Evolutionary conservation across 345 rosid species (phyloP), one percentile per base, ranked within the genome.

Genomic region (Dipteronia dyeriana): DNA sequence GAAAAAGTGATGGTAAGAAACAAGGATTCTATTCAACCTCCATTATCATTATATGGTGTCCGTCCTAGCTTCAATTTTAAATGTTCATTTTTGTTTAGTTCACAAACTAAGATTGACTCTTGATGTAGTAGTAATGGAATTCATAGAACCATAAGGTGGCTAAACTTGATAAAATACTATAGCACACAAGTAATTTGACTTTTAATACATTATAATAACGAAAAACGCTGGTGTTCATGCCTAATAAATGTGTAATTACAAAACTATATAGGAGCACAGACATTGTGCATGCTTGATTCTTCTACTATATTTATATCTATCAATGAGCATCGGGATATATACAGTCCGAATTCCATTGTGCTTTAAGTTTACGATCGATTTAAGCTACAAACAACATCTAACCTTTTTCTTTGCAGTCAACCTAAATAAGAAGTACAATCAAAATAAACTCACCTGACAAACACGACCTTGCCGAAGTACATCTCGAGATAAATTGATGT

Each of bases 391-490:
- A 43, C 31, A 31, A 43, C 47, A 6, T 66, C 47, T 11, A n/a
- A 23, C 71, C 70, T 39, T 66, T 45, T 20, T 47, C 14, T 7
- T 3, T 39, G 14, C 23, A 26, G 23, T 57, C 62, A 51, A 49
- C 13, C 43, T 26, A 26, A 70, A 66, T 43, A 62, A 68, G 38
- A 53, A 29, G 23, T 45, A 39, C n/a, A 25, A 71, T 20, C 34
- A 68, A 29, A 39, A 10, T n/a, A 63, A 23, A 23, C 78, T 79
- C 68, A 89, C 97, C 86, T 89, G 89, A 82, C 89, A 83, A 77
- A 95, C 93, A 74, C 99, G 97, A 64, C 97, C 98, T 49, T 59
- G 67, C 73, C 92, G 86, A 84, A 95, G 96, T 73, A 84, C 87
- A 41, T 87, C 90, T 65, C 89, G 67, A 25, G 97, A 87, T 79